phyloP scores from a whole-genome alignment of 2,329 filamentous ascomycete genomes.

The Pseudogymnoascus sp. region DNA sequence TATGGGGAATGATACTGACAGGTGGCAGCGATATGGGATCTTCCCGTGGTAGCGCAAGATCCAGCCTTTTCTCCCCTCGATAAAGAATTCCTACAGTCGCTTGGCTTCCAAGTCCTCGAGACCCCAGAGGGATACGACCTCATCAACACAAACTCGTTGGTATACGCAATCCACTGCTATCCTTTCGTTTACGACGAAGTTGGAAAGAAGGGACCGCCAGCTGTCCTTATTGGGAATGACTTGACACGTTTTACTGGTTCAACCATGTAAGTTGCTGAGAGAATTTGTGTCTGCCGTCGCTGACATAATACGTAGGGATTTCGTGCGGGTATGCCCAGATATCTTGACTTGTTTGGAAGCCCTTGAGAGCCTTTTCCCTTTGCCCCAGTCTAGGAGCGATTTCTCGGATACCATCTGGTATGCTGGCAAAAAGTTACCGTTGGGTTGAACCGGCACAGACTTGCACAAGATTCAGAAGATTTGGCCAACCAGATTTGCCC shows the following conservation, averaged over 20 bases:
- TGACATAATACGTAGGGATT: not conserved
- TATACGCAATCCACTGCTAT: conserved; percentile 31
- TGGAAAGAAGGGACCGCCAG: conserved; percentile 18
- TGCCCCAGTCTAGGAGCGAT: not conserved
- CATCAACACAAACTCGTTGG: conserved; percentile 22
- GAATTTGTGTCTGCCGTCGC: not conserved
- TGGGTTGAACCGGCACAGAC: not conserved
- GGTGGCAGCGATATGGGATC: not conserved
- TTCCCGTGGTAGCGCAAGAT: conserved; percentile 23
- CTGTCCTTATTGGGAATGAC: conserved; percentile 25
- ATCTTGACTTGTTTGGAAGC: not conserved
- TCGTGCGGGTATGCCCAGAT: not conserved
- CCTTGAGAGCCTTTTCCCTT: not conserved
- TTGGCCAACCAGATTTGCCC: not conserved
- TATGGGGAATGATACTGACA: not conserved
- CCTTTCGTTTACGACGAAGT: conserved; percentile 24
- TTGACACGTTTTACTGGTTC: not conserved
- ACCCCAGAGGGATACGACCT: conserved; percentile 25
- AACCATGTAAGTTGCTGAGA: not conserved
- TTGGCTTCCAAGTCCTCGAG: conserved; percentile 23
- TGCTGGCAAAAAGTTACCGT: not conserved
- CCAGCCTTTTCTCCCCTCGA: conserved; percentile 27
- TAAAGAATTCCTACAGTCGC: conserved; percentile 22
- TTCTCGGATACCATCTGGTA: conserved; percentile 6
- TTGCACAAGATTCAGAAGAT: not conserved